Evolutionary conservation across 768 basidiomycete species (phyloP), one percentile per base, ranked within the genome.

Genomic region (Termitomyces heimii): DNA sequence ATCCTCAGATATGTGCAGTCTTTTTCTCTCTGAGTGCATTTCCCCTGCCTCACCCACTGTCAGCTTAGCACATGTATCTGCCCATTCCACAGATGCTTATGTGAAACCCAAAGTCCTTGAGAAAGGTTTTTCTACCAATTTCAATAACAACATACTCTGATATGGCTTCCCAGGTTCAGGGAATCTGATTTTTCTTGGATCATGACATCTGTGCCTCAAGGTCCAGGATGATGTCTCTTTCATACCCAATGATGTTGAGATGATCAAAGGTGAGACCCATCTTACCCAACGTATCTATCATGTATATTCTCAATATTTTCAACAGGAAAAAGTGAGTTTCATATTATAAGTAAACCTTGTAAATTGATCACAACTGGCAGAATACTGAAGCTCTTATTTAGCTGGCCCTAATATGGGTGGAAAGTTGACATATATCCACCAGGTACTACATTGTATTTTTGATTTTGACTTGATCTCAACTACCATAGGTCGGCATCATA

Each of bases 351-450:
- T 90, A 64, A 59, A 84, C 61, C 3, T 34, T 18, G 51, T 6
- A 7, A 8, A 9, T 37, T 26, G 10, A 49, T 16, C 18, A 12
- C 34, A n/a, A 37, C 29, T 5, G 14, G 34, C 26, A 28, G 24
- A 29, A 28, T 6, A 53, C 47, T 59, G 40, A 48, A 40, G 42
- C 22, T 20, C 48, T 49, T 47, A 34, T 24, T 5, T 56, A 92
- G 90, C 96, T 24, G 97, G 97, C 5, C 97, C 97, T 0, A 99
- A 99, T 71, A 98, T 98, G 91, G 97, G 97, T 53, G 97, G 97
- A 58, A 99, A 99, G 72, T 94, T 91, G 48, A 98, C 96, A 0
- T 98, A 95, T 65, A 96, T 98, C 64, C 89, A 94, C 46, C 91
- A 94, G 75, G 90, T 88, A 52, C 18, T 63, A 49, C 13, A 18